Evolutionary conservation across 176 grass and related monocot genomes (phyloP).

Genomic region (Luzula sylvatica): DNA sequence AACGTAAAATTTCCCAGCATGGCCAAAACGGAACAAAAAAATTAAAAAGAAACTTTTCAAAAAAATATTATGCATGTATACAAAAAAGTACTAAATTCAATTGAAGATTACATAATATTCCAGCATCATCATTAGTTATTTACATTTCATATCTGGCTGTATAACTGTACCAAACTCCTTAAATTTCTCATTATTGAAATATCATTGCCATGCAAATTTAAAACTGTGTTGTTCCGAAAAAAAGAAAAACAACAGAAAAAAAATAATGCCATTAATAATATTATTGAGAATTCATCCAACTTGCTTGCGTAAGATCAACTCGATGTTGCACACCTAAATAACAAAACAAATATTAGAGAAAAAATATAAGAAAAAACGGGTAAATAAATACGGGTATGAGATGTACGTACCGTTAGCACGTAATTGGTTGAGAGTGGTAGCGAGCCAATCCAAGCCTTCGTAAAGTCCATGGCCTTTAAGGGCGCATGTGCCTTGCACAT

Average conservation of each 20-base stretch:
- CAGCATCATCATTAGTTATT: background rate
- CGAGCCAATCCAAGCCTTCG: conserved; percentile 31
- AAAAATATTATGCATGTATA: no score
- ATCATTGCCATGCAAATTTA: background rate
- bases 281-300: background rate
- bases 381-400: background rate
- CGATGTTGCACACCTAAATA: conserved; percentile 16
- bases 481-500: conserved; percentile 33
- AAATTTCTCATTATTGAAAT: no score
- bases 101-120: background rate
- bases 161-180: background rate
- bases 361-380: background rate
- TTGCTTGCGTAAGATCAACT: conserved; percentile 2
- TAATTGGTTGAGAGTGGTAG: conserved; percentile 25
- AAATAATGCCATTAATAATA: background rate
- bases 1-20: no score
- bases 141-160: background rate
- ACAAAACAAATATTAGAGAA: background rate
- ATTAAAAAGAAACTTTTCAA: no score
- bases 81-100: no score
- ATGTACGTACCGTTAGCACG: conserved; percentile 1
- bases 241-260: background rate
- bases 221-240: background rate
- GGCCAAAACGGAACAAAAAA: no score
- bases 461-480: conserved; percentile 29